phyloP scores from a whole-genome alignment of 176 grass and related monocot species.

The Cenchrus purpureus region DNA sequence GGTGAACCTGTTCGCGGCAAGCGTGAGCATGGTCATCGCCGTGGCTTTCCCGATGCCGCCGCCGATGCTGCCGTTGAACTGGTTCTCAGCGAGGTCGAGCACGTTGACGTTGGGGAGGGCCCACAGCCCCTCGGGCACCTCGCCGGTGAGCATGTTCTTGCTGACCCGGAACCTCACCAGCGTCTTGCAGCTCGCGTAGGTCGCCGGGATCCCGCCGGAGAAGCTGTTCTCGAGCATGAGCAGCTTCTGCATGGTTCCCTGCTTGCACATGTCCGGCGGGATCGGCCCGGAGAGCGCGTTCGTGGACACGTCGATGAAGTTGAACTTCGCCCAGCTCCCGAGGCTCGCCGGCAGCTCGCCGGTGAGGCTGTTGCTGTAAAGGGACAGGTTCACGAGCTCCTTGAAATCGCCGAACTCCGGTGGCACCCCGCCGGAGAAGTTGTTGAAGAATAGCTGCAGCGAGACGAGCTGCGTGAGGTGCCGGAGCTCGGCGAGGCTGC shows the following conservation, averaged over 20 bases:
- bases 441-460: conserved; percentile 75
- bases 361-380: conserved; percentile 71
- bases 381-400: conserved; percentile 80
- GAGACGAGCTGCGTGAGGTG: conserved; percentile 57
- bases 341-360: conserved; percentile 68
- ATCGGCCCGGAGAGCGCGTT: conserved; percentile 71
- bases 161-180: conserved; percentile 65
- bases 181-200: conserved; percentile 63
- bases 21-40: conserved; percentile 38
- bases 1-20: conserved; percentile 62
- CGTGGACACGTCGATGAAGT: conserved; percentile 92
- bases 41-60: conserved; percentile 49
- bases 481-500: conserved; percentile 67
- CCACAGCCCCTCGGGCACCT: conserved; percentile 78
- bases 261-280: conserved; percentile 86
- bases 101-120: conserved; percentile 59
- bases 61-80: conserved; percentile 59
- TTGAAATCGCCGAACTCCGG: conserved; percentile 74
- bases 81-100: conserved; percentile 64
- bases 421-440: conserved; percentile 65
- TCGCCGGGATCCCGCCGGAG: conserved; percentile 67
- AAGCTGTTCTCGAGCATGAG: conserved; percentile 86
- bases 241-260: conserved; percentile 67
- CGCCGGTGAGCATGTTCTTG: conserved; percentile 71
- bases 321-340: conserved; percentile 70